Evolutionary conservation across 2,329 filamentous ascomycete species (phyloP).

Genomic region (Balansia obtecta): DNA sequence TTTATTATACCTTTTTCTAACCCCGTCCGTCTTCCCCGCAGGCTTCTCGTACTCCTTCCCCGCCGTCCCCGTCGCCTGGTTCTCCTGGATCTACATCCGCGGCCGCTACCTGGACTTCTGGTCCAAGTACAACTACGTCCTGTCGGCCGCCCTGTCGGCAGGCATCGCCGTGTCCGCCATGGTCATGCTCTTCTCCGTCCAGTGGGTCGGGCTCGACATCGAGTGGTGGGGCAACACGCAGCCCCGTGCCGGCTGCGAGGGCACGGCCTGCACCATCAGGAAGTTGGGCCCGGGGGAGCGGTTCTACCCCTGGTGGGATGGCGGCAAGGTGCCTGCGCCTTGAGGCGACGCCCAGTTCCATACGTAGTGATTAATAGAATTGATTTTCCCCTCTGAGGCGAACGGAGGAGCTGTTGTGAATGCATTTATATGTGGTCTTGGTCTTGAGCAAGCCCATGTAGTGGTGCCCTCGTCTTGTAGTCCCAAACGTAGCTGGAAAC

Average conservation of each 20-base stretch:
- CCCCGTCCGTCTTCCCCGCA: neutral
- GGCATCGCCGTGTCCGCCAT: conserved; percentile 34
- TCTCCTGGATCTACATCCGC: conserved; percentile 36
- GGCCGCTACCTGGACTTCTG: conserved; percentile 33
- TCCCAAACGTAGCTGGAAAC: no score
- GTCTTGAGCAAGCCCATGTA: no score
- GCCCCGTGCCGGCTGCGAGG: conserved; percentile 13
- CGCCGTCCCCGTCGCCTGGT: conserved; percentile 32
- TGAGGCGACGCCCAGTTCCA: neutral
- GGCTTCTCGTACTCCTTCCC: conserved; percentile 32
- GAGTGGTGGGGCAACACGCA: conserved; percentile 35
- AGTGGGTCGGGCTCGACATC: conserved; percentile 23
- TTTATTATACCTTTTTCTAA: no score
- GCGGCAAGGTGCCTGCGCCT: conserved; percentile 11
- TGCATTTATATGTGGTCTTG: no score
- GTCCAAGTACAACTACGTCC: conserved; percentile 33
- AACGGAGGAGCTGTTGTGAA: no score
- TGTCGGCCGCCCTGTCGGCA: conserved; percentile 29
- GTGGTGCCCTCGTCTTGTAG: no score
- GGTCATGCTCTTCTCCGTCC: conserved; percentile 35
- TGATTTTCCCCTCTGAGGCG: no score
- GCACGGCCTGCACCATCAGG: conserved; percentile 11
- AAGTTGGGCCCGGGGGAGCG: conserved; percentile 13
- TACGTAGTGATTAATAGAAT: no score
- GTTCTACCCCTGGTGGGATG: conserved; percentile 17